phyloP scores from a whole-genome alignment of 1,284 basidiomycete genomes.

The Termitomyces sp. region DNA sequence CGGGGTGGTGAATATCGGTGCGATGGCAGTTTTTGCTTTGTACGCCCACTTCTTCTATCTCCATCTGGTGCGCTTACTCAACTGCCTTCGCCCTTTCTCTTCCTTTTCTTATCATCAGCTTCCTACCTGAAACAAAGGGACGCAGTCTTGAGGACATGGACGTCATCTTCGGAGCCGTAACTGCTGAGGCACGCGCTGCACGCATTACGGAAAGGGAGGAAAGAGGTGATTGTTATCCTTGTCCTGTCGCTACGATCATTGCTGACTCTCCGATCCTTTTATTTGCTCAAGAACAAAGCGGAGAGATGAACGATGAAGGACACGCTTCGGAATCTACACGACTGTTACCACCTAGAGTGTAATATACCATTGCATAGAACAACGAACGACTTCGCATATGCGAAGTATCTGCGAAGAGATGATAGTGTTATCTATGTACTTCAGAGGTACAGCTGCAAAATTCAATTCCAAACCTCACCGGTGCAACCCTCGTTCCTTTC shows the following conservation, averaged over 20 bases:
- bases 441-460: background rate
- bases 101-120: constrained; percentile 24
- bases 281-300: background rate
- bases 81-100: background rate
- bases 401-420: background rate
- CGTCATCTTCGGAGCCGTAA: constrained; percentile 68
- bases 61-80: background rate
- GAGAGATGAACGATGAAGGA: background rate
- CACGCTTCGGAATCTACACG: background rate
- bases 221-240: constrained; percentile 13
- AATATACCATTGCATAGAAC: background rate
- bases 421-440: background rate
- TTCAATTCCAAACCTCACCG: background rate
- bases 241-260: too few species aligned
- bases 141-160: constrained; percentile 77
- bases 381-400: background rate
- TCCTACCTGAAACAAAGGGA: constrained; percentile 75
- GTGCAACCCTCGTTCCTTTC: background rate
- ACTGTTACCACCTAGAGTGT: background rate
- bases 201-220: constrained; percentile 39
- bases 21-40: constrained; percentile 42
- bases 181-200: constrained; percentile 48
- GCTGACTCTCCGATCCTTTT: background rate
- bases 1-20: constrained; percentile 53
- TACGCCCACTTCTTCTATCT: constrained; percentile 21